Conservation (phyloP, 805 yeast species). For the Teunomyces tritomae region DNA sequence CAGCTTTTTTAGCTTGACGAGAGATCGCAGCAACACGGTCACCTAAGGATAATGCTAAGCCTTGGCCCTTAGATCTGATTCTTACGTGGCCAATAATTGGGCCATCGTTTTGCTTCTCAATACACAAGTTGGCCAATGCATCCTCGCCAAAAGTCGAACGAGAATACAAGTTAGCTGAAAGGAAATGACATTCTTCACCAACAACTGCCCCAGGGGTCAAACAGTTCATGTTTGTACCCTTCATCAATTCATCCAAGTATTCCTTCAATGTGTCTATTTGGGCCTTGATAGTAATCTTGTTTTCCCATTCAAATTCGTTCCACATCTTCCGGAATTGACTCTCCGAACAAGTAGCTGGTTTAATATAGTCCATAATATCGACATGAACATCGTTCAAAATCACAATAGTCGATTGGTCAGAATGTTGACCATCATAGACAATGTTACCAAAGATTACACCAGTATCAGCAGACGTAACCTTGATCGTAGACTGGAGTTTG, state of each 20-base stretch:
- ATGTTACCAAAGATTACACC: conserved; percentile 98
- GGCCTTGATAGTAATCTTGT: conserved; percentile 86
- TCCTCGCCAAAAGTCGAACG: conserved; percentile 95
- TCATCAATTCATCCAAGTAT: conserved; percentile 71
- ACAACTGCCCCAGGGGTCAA: conserved; percentile 89
- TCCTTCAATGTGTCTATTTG: conserved; percentile 63
- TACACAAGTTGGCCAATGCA: conserved; percentile 92
- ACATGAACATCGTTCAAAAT: conserved; percentile 93
- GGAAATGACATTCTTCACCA: conserved; percentile 85
- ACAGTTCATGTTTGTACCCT: conserved; percentile 90
- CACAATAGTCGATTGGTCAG: conserved; percentile 84
- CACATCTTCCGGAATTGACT: conserved; percentile 94
- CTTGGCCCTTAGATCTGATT: conserved; percentile 97
- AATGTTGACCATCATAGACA: conserved; percentile 93
- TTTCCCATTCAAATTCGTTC: conserved; percentile 99
- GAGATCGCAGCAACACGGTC: conserved; percentile 88
- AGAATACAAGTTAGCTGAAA: conserved; percentile 92
- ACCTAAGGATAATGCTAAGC: conserved; percentile 90
- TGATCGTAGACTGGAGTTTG: conserved; percentile 81
- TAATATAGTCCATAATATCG: conserved; percentile 95
- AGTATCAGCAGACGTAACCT: conserved; percentile 95
- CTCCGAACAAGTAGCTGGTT: conserved; percentile 90
- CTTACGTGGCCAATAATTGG: conserved; percentile 90
- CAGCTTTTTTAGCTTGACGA: conserved; percentile 36
- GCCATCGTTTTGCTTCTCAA: conserved; percentile 75